Conservation (phyloP, 2,329 filamentous ascomycete species). For the Epichloe hybrida region DNA sequence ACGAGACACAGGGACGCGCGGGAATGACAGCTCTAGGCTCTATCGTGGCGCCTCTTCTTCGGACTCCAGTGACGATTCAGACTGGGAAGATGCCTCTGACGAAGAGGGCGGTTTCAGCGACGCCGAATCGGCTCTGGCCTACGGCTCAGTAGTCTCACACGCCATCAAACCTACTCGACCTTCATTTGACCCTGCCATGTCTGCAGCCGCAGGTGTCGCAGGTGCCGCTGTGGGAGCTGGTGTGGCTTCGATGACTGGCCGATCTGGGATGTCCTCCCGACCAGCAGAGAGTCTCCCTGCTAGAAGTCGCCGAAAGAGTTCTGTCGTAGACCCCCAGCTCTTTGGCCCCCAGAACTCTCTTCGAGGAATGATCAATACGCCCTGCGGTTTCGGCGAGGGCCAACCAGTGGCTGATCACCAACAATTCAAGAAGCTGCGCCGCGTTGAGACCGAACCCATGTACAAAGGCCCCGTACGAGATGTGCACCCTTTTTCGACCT, state of each 20-base stretch:
- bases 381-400: conserved; percentile 38
- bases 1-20: conserved; percentile 21
- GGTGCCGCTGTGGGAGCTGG: conserved; percentile 22
- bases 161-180: conserved; percentile 9
- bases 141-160: conserved; percentile 17
- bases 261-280: neutral
- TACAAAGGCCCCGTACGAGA: conserved; percentile 35
- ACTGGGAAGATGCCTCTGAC: conserved; percentile 45
- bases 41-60: conserved; percentile 15
- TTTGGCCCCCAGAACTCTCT: conserved; percentile 51
- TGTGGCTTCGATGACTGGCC: conserved; percentile 2
- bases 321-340: conserved; percentile 39
- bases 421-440: conserved; percentile 10
- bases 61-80: conserved; percentile 30
- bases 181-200: conserved; percentile 4
- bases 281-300: conserved; percentile 7
- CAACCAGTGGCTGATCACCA: conserved; percentile 14
- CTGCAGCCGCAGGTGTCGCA: conserved; percentile 16
- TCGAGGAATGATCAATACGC: conserved; percentile 34
- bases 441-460: conserved; percentile 11
- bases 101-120: conserved; percentile 24
- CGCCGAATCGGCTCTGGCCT: conserved; percentile 27
- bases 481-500: conserved; percentile 53
- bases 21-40: conserved; percentile 27
- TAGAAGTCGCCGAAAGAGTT: conserved; percentile 25